Percentiles rank a stretch among this genome's conserved stretches.
These are phyloP conservation scores for Pseudogymnoascus sp. DNA, from an alignment of 2,329 filamentous ascomycete species.

Conservation along the genomic window DNA sequence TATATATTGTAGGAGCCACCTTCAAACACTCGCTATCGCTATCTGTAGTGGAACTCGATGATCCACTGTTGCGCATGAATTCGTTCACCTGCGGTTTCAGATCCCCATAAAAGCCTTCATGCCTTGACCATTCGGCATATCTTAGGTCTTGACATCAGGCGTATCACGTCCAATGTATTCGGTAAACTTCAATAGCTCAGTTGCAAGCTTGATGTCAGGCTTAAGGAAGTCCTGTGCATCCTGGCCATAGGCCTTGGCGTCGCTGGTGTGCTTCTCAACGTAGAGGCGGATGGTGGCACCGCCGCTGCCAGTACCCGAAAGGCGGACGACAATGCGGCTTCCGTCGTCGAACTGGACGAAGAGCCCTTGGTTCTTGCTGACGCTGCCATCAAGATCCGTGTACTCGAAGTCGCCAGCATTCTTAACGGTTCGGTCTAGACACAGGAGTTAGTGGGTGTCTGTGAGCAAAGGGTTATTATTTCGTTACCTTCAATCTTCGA, in stretches of 20 bases:
- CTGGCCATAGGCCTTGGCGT: conserved; percentile 66
- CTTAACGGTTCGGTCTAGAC: conserved; percentile 63
- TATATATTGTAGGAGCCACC: conserved; percentile 1
- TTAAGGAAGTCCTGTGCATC: conserved; percentile 92
- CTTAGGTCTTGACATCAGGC: conserved; percentile 81
- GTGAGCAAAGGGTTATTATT: conserved; percentile 14
- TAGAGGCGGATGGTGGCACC: conserved; percentile 96
- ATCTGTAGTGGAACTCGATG: background rate
- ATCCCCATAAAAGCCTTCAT: background rate
- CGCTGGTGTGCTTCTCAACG: conserved; percentile 87
- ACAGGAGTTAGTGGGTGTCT: conserved; percentile 10
- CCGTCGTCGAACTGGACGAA: conserved; percentile 92
- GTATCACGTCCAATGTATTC: conserved; percentile 86
- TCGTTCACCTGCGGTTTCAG: background rate
- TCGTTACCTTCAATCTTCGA: conserved; percentile 62
- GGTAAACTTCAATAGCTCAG: conserved; percentile 82
- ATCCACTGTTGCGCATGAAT: background rate
- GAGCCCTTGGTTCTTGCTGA: conserved; percentile 91
- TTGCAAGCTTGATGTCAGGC: conserved; percentile 79
- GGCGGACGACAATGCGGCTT: conserved; percentile 86
- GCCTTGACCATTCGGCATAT: background rate
- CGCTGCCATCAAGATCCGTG: conserved; percentile 95
- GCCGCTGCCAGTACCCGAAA: conserved; percentile 90
- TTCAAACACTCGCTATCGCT: conserved; percentile 4
- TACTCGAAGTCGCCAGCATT: conserved; percentile 97